Evolutionary conservation across 768 basidiomycete genomes (phyloP).

Genomic region (Trametes cingulata): DNA sequence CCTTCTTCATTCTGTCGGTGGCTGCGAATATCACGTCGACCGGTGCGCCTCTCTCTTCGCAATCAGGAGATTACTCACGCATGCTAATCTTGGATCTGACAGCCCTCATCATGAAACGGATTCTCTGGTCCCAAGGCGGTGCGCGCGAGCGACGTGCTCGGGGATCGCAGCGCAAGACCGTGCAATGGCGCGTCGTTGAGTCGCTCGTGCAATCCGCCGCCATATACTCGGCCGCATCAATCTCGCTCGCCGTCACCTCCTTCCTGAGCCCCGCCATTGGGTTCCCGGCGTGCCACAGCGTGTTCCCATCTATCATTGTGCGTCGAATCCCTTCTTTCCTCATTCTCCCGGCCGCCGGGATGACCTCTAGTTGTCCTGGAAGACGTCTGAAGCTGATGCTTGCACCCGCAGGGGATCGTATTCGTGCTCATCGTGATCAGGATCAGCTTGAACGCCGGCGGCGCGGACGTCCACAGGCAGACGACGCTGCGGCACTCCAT

Average conservation of each 20-base stretch:
- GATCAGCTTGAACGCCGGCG: constrained; percentile 1
- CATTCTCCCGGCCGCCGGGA: neutral
- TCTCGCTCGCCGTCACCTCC: constrained; percentile 18
- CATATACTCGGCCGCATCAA: constrained; percentile 10
- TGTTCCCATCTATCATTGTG: constrained; percentile 19
- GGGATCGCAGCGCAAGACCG: constrained; percentile 1
- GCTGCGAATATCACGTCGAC: constrained; percentile 10
- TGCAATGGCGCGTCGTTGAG: constrained; percentile 11
- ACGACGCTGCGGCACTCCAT: neutral
- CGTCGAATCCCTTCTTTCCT: neutral
- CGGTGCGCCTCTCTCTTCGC: neutral
- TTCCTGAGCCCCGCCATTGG: constrained; percentile 11
- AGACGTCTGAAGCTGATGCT: neutral
- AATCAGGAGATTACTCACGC: neutral
- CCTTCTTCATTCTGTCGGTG: constrained; percentile 11
- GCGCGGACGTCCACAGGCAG: neutral
- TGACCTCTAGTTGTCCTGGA: too few relatives aligned
- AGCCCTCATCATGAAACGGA: constrained; percentile 15
- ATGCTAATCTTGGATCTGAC: neutral
- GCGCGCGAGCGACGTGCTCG: neutral
- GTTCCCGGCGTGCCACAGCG: constrained; percentile 16
- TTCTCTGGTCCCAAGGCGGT: neutral
- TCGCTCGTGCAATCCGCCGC: constrained; percentile 18
- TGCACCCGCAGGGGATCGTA: constrained; percentile 6
- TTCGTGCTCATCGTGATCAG: constrained; percentile 19